Percentiles rank a stretch among this genome's conserved stretches.
These are phyloP conservation scores for Cyamopsis tetragonoloba DNA, from an alignment of 306 rosid species.

Conservation along the genomic window DNA sequence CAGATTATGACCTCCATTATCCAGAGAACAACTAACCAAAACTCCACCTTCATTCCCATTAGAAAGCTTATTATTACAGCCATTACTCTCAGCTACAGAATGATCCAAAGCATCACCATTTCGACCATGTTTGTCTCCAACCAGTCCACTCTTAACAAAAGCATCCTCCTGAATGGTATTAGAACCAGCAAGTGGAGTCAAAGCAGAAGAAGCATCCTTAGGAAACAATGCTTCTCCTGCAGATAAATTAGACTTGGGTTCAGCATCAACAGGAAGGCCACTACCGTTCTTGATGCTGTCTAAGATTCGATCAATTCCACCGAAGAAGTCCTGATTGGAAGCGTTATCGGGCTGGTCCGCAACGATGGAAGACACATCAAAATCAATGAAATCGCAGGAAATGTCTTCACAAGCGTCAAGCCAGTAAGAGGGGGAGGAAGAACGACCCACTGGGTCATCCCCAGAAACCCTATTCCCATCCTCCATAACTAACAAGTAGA, in stretches of 20 bases:
- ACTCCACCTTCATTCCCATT: conserved; percentile 33
- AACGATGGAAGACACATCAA: conserved; percentile 36
- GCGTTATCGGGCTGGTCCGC: conserved; percentile 37
- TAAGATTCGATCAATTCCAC: conserved; percentile 81
- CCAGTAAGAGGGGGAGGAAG: conserved; percentile 75
- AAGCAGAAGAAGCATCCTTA: conserved; percentile 21
- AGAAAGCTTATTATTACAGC: neutral
- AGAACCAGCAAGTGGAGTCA: conserved; percentile 19
- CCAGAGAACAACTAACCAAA: conserved; percentile 14
- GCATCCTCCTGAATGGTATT: conserved; percentile 12
- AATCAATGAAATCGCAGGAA: conserved; percentile 72
- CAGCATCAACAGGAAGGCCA: conserved; percentile 45
- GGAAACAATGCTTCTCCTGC: conserved; percentile 25
- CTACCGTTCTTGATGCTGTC: conserved; percentile 77
- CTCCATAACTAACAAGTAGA: conserved; percentile 55
- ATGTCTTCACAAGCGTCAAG: conserved; percentile 89
- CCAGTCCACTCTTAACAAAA: conserved; percentile 7
- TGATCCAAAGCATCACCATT: conserved; percentile 23
- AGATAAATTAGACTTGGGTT: neutral
- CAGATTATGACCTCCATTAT: conserved; percentile 28
- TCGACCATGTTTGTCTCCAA: conserved; percentile 15
- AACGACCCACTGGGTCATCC: conserved; percentile 13
- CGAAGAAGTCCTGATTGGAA: conserved; percentile 78
- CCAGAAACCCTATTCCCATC: conserved; percentile 43
- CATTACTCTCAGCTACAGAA: conserved; percentile 22